phyloP scores from a whole-genome alignment of 176 grass and related monocot species.

The Phoenix roebelenii region DNA sequence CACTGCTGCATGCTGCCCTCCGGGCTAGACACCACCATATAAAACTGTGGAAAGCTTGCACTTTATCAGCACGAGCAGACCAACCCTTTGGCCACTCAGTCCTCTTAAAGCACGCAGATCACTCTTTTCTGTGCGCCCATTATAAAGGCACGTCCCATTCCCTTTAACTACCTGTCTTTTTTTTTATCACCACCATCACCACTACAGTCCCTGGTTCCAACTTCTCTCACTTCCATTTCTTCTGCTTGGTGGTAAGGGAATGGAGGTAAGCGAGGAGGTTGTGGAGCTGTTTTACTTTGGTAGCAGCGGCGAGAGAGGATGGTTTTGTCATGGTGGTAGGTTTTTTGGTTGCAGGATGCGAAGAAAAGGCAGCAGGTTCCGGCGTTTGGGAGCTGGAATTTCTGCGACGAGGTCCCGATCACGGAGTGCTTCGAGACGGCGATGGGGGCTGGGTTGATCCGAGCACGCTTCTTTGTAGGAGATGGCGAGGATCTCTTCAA shows the following conservation, averaged over 20 bases:
- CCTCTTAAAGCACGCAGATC: not conserved
- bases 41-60: not conserved
- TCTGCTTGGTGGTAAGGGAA: not conserved
- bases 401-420: not conserved
- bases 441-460: not conserved
- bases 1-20: not conserved
- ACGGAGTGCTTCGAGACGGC: not conserved
- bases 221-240: not conserved
- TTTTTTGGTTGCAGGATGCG: not conserved
- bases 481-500: conserved; percentile 1
- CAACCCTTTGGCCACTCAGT: not conserved
- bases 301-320: not conserved
- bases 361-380: not conserved
- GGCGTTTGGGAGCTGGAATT: conserved; percentile 5
- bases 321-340: not conserved
- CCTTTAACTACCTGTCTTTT: not conserved
- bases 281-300: not conserved
- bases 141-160: not conserved
- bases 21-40: not conserved
- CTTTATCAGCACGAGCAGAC: conserved; percentile 1
- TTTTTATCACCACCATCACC: not conserved
- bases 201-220: not conserved
- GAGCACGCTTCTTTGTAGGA: not conserved
- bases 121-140: not conserved
- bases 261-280: not conserved